Evolutionary conservation across 129 eudicot species (phyloP), one percentile per base, ranked within the genome.

Genomic region (Arctium minus): DNA sequence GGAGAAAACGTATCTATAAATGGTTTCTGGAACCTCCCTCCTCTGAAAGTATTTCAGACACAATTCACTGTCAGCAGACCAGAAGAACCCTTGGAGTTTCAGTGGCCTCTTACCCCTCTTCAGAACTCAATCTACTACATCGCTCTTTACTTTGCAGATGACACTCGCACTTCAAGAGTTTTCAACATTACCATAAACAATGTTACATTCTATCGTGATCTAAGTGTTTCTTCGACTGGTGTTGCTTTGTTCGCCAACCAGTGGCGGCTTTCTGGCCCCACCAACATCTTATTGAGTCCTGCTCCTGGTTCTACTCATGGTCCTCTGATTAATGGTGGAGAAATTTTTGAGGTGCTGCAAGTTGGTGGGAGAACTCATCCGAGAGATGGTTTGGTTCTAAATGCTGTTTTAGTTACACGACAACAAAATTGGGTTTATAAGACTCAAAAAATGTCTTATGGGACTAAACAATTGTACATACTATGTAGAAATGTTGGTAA

Each of bases 11-110:
- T 96, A 76, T 80, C 88, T 10, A 86, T 92, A 76, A 84, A 91
- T 74, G 92, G 97, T 70, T 87, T 96, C 75, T 96, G 98, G 98
- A 94, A 92, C 76, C 89, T 84, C 11, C 97, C 98, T 29, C 98
- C 98, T 5, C 35, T 35, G 30, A 89, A 86, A 76, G 84, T 92
- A n/a, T 94, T 94, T 76, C 90, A 92, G 84, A 92, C 97, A 72
- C 84, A 83, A 32, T 67, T 90, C 73, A 65, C 90, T 35, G 64
- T 36, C 65, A 71, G 60, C 70, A 71, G 75, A 48, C 76, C 87
- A 5, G 89, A 82, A 29, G 30, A 29, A 8, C 88, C 90, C 38
- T 17, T 92, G 82, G 85, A 80, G 77, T 10, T 94, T 31, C 87
- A 67, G 11, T 94, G 98, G 98, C 98, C 98, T 50, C 87, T 83